Evolutionary conservation across 371 early-diverging fungal species (phyloP).

Genomic region (Mucor ambiguus): DNA sequence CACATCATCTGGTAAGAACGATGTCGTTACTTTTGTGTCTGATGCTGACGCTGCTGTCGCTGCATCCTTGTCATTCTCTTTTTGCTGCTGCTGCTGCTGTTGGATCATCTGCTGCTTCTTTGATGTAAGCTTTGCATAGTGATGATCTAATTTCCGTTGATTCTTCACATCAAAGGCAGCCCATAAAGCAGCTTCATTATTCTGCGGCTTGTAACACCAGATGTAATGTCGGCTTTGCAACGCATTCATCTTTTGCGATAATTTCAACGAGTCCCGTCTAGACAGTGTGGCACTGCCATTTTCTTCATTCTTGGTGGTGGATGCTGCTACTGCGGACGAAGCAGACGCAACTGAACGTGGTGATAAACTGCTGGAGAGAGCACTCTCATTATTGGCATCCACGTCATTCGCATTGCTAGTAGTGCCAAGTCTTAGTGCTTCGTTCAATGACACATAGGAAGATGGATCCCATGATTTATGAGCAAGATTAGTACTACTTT

Average conservation of each 20-base stretch:
- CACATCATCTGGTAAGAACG: not conserved
- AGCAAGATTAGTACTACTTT: not conserved
- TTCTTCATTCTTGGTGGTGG: not conserved
- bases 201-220: conserved; percentile 17
- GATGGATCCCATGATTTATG: conserved; percentile 3
- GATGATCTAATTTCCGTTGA: conserved; percentile 13
- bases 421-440: not conserved
- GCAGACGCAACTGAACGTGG: not conserved
- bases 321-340: not conserved
- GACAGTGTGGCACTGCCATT: not conserved
- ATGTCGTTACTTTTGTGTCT: too few relatives aligned
- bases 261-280: not conserved
- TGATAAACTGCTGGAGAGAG: not conserved
- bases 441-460: not conserved
- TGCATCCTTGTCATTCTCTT: not conserved
- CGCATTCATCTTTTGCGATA: conserved; percentile 9
- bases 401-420: not conserved
- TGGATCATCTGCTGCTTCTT: not conserved
- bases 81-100: not conserved
- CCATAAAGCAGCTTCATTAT: conserved; percentile 7
- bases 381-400: not conserved
- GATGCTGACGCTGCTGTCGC: not conserved
- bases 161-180: conserved; percentile 19
- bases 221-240: conserved; percentile 13
- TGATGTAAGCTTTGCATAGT: conserved; percentile 3